These are phyloP conservation scores for Mollisia scopiformis DNA, from an alignment of 2,329 filamentous ascomycete genomes.

Conservation along the genomic window DNA sequence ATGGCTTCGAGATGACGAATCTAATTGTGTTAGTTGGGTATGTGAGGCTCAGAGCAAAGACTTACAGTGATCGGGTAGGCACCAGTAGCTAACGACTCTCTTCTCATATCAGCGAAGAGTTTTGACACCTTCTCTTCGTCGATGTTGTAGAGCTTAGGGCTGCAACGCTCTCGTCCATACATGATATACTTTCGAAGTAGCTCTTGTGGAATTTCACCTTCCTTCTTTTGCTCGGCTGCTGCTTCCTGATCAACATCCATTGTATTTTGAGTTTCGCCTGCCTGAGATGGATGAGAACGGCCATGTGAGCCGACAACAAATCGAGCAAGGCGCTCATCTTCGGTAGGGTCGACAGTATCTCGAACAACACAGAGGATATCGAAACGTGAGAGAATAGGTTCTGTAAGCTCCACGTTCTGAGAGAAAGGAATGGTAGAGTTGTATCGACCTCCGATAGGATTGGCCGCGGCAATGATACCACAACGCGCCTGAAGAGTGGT, in stretches of 20 bases:
- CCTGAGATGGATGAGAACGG: slow-evolving; percentile 75
- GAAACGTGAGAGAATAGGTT: slow-evolving; percentile 97
- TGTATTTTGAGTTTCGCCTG: slow-evolving; percentile 48
- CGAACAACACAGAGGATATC: slow-evolving; percentile 96
- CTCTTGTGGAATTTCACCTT: slow-evolving; percentile 85
- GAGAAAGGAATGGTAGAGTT: slow-evolving; percentile 96
- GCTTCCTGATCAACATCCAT: slow-evolving; percentile 67
- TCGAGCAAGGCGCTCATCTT: slow-evolving; percentile 90
- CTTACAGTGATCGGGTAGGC: slow-evolving; percentile 97
- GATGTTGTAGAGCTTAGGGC: slow-evolving; percentile 94
- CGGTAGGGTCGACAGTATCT: slow-evolving; percentile 88
- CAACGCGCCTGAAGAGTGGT: slow-evolving; percentile 96
- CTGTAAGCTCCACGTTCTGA: slow-evolving; percentile 93
- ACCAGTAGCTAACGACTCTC: slow-evolving; percentile 89
- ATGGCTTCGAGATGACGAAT: slow-evolving; percentile 97
- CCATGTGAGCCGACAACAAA: slow-evolving; percentile 96
- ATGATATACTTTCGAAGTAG: slow-evolving; percentile 95
- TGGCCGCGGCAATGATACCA: slow-evolving; percentile 94
- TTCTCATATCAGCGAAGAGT: slow-evolving; percentile 93
- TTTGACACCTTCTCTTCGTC: slow-evolving; percentile 96
- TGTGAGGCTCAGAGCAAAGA: slow-evolving; percentile 22
- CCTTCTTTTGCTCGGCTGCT: slow-evolving; percentile 51
- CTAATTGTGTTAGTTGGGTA: slow-evolving; percentile 47
- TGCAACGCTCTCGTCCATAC: slow-evolving; percentile 87
- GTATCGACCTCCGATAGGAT: slow-evolving; percentile 94